Conservation (phyloP, 306 rosid genomes). For the Quercus dentata region DNA sequence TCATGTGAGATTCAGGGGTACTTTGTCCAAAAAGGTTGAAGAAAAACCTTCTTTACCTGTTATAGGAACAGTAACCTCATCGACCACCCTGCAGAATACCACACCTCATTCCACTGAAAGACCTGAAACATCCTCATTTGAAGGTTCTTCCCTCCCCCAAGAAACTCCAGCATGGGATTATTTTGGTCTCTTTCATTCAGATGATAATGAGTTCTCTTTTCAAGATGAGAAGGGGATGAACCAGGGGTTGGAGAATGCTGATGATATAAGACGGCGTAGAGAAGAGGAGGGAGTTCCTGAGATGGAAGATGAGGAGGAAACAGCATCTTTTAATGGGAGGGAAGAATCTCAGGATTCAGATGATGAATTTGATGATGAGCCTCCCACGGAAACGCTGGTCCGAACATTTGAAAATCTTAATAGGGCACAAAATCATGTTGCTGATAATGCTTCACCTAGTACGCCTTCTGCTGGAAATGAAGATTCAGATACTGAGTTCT, state of each 20-base stretch:
- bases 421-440: conserved; percentile 49
- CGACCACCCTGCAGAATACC: conserved; percentile 37
- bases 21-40: conserved; percentile 56
- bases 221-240: conserved; percentile 54
- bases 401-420: conserved; percentile 71
- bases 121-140: conserved; percentile 42
- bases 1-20: conserved; percentile 62
- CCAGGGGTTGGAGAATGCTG: conserved; percentile 40
- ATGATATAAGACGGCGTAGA: conserved; percentile 43
- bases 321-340: conserved; percentile 41
- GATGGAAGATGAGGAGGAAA: conserved; percentile 68
- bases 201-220: conserved; percentile 66
- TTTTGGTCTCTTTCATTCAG: conserved; percentile 74
- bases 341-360: conserved; percentile 71
- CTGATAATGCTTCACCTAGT: conserved; percentile 37
- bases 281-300: conserved; percentile 78
- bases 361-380: conserved; percentile 82
- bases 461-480: conserved; percentile 37
- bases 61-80: conserved; percentile 61
- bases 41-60: conserved; percentile 57
- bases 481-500: conserved; percentile 48
- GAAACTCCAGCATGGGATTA: conserved; percentile 83
- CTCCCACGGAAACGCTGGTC: conserved; percentile 57
- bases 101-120: conserved; percentile 36
- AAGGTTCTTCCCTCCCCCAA: conserved; percentile 52